Conservation (phyloP, 495 filamentous ascomycete species). For the Penicillium angulare region DNA sequence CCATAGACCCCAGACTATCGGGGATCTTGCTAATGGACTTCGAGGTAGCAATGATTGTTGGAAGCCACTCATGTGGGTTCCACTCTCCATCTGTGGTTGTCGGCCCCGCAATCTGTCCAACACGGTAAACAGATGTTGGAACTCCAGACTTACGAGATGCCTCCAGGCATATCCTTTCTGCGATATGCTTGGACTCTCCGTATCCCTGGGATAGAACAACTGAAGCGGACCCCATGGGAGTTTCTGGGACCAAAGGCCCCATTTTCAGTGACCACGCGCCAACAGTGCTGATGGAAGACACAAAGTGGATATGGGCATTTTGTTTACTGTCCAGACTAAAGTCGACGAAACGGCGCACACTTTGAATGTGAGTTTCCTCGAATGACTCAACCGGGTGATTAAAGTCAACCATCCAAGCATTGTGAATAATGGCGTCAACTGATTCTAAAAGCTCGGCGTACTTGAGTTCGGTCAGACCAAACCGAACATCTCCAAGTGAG, state of each 20-base stretch:
- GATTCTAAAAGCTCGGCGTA: conserved; percentile 42
- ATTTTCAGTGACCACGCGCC: conserved; percentile 29
- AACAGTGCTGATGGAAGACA: conserved; percentile 54
- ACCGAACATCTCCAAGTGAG: conserved; percentile 45
- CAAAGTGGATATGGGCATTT: conserved; percentile 52
- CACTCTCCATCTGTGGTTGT: conserved; percentile 25
- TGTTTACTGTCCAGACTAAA: conserved; percentile 45
- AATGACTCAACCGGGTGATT: conserved; percentile 56
- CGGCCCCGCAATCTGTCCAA: conserved; percentile 60
- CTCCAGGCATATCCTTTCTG: conserved; percentile 51
- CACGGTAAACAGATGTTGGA: conserved; percentile 47
- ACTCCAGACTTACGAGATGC: conserved; percentile 39
- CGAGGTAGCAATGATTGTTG: conserved; percentile 34
- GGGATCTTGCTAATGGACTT: conserved; percentile 25
- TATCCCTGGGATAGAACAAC: conserved; percentile 46
- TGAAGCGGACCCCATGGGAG: conserved; percentile 40
- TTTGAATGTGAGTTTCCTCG: conserved; percentile 52
- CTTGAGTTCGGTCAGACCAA: conserved; percentile 42
- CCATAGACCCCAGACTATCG: conserved; percentile 13
- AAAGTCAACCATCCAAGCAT: conserved; percentile 66
- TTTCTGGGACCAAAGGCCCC: conserved; percentile 46
- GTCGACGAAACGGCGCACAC: conserved; percentile 52
- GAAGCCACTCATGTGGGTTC: conserved; percentile 40
- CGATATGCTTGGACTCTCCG: conserved; percentile 54
- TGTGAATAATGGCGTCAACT: conserved; percentile 57